Evolutionary conservation across 306 rosid species (phyloP).

Genomic region (Cyamopsis tetragonoloba): DNA sequence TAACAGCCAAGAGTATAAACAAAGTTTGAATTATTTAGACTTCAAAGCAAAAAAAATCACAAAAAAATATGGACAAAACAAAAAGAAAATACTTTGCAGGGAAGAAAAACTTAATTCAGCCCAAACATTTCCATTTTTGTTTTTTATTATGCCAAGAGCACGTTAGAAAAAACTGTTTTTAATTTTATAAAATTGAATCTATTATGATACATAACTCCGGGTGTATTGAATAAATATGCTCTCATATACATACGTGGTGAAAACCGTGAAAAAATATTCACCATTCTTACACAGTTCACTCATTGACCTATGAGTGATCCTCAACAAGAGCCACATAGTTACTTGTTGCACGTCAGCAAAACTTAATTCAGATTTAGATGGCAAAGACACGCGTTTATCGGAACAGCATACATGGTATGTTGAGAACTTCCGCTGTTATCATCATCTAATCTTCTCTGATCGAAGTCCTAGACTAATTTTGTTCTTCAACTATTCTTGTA

Average conservation of each 20-base stretch:
- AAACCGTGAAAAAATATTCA: conserved; percentile 26
- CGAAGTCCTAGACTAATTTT: conserved; percentile 20
- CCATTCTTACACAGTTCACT: conserved; percentile 20
- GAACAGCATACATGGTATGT: conserved; percentile 15
- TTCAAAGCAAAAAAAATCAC: too few relatives aligned
- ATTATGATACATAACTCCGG: background rate
- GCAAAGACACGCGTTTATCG: conserved; percentile 7
- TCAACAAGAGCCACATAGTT: conserved; percentile 13
- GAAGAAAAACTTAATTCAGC: too few relatives aligned
- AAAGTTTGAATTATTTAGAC: too few relatives aligned
- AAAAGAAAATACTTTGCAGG: too few relatives aligned
- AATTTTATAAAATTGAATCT: too few relatives aligned
- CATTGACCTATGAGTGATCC: conserved; percentile 18
- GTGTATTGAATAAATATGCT: background rate
- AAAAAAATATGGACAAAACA: too few relatives aligned
- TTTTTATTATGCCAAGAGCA: too few relatives aligned
- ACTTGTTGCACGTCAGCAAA: conserved; percentile 5
- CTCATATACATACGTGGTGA: conserved; percentile 26
- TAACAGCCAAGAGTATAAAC: too few relatives aligned
- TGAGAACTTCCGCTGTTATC: conserved; percentile 5
- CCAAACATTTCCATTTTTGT: too few relatives aligned
- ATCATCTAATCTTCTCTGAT: background rate
- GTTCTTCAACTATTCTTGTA: conserved; percentile 57
- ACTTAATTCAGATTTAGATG: conserved; percentile 4
- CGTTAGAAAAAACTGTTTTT: too few relatives aligned